These are phyloP conservation scores for Sporobolomyces roseus DNA, from an alignment of 768 basidiomycete genomes.

Conservation along the genomic window DNA sequence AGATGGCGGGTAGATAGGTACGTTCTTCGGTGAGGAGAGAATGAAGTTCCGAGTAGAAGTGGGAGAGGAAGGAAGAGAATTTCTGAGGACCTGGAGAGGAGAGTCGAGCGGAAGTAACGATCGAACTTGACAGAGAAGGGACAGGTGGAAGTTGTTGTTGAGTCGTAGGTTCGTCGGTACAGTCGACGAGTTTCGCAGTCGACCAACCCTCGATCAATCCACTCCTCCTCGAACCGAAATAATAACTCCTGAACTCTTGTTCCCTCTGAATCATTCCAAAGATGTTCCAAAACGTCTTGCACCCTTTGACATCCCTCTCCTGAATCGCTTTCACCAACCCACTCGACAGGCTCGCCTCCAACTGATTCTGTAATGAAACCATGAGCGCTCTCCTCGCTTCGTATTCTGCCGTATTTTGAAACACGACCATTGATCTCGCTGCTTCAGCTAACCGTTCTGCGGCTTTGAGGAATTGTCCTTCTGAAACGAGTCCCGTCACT, in stretches of 20 bases:
- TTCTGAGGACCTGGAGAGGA: constrained; percentile 27
- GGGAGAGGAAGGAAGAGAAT: constrained; percentile 66
- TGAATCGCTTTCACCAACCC: constrained; percentile 83
- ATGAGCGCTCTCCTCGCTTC: constrained; percentile 78
- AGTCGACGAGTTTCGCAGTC: constrained; percentile 54
- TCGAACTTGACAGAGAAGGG: no score
- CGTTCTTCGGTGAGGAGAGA: constrained; percentile 57
- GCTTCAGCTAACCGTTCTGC: constrained; percentile 90
- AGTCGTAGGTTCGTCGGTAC: constrained; percentile 15
- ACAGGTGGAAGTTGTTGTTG: no score
- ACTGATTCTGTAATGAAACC: constrained; percentile 89
- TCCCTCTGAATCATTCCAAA: constrained; percentile 89
- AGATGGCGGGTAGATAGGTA: constrained; percentile 64
- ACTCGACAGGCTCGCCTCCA: constrained; percentile 87
- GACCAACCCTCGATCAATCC: constrained; percentile 68
- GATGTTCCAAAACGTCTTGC: constrained; percentile 74
- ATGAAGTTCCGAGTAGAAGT: constrained; percentile 70
- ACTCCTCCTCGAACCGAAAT: constrained; percentile 75
- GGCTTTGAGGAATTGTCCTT: constrained; percentile 77
- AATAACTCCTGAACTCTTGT: constrained; percentile 87
- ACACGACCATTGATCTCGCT: constrained; percentile 79
- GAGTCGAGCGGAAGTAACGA: background rate
- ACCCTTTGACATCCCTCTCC: constrained; percentile 66
- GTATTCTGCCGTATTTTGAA: constrained; percentile 86
- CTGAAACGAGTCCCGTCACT: constrained; percentile 74